Base-by-base conservation (phyloP, 768 basidiomycete species). In the Lactarius deliciosus region DNA sequence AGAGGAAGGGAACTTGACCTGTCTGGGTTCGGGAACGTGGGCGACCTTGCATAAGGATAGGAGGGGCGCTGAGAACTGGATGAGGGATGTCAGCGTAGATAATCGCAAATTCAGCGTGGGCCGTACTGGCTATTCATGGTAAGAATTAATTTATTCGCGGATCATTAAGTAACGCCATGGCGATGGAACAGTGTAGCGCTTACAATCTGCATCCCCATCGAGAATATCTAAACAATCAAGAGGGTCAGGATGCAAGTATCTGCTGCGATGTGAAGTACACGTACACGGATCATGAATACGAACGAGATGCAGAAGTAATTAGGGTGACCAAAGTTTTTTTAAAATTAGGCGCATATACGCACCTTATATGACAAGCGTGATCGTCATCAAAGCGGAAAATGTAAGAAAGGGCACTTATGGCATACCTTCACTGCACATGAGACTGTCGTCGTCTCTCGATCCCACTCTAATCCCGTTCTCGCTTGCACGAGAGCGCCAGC, bases 381-480 rank as follows among this genome's bases (percentile, higher is more conserved):
- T 57, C 43, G 70, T 72, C 72, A 64, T 68, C 72, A 77, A 71
- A 71, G 81, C 81, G 79, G 36, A 74, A 60, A 82, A 79, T 40
- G 74, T 75, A 70, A 76, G 79, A 57, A 77, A 74, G n/a, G 78
- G 75, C 45, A 60, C 5, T 45, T 55, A 43, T 57, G 57, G 61
- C 69, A 64, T 69, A 83, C 82, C 77, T 70, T 85, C 83, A 68
- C 88, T 88, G 22, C 81, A 79, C 57, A 75, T 76, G 66, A 75
- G 77, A 66, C 75, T 76, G 11, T 80, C 76, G 2, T 79, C 76
- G 30, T 75, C 73, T 22, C 74, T 76, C 45, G 79, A 76, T 32
- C 83, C 79, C 60, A 89, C 86, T 74, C 83, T 87, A 66, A 90
- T 90, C 53, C 88, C 88, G 68, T 90, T 86, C 70, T 89, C 86